Evolutionary conservation across 352 stramenopile species (phyloP), one percentile per base, ranked within the genome.

Genomic region (Pythium insidiosum): DNA sequence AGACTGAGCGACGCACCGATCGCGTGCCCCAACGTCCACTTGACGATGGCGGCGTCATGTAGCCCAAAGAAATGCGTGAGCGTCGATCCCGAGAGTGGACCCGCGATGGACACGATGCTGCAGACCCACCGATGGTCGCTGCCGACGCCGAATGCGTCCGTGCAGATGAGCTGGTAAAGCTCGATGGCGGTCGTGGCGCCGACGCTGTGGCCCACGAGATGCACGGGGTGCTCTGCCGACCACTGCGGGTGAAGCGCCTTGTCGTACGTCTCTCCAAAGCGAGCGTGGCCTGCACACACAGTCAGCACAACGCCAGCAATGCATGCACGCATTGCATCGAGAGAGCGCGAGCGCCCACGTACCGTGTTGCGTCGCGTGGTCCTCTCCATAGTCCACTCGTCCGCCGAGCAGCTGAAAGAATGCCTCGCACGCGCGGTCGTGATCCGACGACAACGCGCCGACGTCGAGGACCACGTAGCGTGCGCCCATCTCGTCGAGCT

Each of bases 321-420:
- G n/a, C n/a, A n/a, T n/a, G n/a, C n/a, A n/a, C n/a, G n/a, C n/a
- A n/a, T n/a, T n/a, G n/a, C n/a, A n/a, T n/a, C n/a, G n/a, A n/a
- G n/a, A n/a, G n/a, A n/a, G n/a, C n/a, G n/a, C n/a, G n/a, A n/a
- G n/a, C n/a, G n/a, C n/a, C n/a, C n/a, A n/a, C n/a, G n/a, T n/a
- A n/a, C n/a, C n/a, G 30, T 44, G 26, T 6, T 63, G 30, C 4
- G 20, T 18, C 0, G 66, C 38, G 41, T 87, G 74, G 16, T 65
- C 43, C 21, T 76, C 53, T 10, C 74, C 74, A 24, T 87, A 87
- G 59, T 87, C 72, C 13, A 85, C 72, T 7, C 39, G 43, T 12
- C 74, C 72, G 2, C 74, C 74, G 3, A 67, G 43, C 21, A 88
- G 53, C 39, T 85, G 72, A 56, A 70, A 88, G 38, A 88, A 88